Evolutionary conservation across 2,329 filamentous ascomycete genomes (phyloP).

Genomic region (Orbilia ellipsospora): DNA sequence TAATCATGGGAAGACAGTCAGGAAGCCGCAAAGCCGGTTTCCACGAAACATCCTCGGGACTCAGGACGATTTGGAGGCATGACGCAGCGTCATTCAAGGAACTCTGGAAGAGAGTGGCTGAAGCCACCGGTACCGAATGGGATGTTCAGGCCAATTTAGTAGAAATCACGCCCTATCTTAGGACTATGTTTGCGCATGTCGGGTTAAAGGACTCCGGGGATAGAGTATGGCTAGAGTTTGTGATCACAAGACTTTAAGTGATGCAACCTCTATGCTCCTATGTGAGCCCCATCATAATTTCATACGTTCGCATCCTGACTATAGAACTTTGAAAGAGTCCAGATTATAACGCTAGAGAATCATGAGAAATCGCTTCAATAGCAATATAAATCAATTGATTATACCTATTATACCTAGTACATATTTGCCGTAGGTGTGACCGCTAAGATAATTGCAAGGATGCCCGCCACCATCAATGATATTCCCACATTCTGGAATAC

Average conservation of each 20-base stretch:
- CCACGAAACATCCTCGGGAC: constrained; percentile 50
- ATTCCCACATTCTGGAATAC: constrained; percentile 43
- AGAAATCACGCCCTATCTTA: constrained; percentile 27
- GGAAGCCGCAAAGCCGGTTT: constrained; percentile 53
- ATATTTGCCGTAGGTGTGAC: constrained; percentile 25
- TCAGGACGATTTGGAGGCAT: constrained; percentile 60
- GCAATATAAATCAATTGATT: neutral
- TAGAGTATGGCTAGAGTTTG: constrained; percentile 44
- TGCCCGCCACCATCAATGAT: constrained; percentile 11
- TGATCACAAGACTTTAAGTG: constrained; percentile 11
- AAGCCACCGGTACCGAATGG: constrained; percentile 36
- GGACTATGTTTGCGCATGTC: neutral
- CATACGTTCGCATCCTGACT: too few species aligned
- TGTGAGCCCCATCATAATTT: too few species aligned
- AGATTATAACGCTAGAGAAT: too few species aligned
- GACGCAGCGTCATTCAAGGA: constrained; percentile 60
- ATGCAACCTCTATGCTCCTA: too few species aligned
- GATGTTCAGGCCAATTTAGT: constrained; percentile 37
- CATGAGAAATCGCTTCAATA: neutral
- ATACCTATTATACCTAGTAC: neutral
- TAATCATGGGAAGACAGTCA: constrained; percentile 60
- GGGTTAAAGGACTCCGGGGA: constrained; percentile 8
- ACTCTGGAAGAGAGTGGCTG: constrained; percentile 61
- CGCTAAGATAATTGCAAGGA: constrained; percentile 20
- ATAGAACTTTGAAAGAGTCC: neutral